These are phyloP conservation scores for Hansenula sp. DNA, from an alignment of 1,139 yeast species.

Conservation along the genomic window DNA sequence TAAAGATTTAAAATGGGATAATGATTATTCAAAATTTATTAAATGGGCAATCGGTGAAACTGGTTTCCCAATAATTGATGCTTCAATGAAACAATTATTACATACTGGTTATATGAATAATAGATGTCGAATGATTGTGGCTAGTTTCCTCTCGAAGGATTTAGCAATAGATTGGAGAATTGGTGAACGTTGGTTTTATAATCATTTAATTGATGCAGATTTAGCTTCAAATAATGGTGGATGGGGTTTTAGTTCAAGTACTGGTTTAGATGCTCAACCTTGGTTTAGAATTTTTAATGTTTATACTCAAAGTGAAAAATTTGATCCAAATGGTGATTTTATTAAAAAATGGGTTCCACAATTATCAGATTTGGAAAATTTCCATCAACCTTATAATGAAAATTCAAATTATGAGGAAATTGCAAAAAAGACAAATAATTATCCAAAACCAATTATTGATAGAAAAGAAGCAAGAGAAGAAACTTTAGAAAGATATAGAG, in stretches of 20 bases:
- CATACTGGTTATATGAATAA: slow-evolving; percentile 51
- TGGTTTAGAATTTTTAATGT: slow-evolving; percentile 54
- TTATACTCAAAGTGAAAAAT: slow-evolving; percentile 43
- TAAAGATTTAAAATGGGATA: slow-evolving; percentile 37
- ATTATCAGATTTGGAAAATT: slow-evolving; percentile 25
- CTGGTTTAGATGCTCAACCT: slow-evolving; percentile 53
- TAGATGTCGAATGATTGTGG: slow-evolving; percentile 49
- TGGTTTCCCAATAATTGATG: slow-evolving; percentile 54
- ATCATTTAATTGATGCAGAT: slow-evolving; percentile 47
- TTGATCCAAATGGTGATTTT: slow-evolving; percentile 42
- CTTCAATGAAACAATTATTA: slow-evolving; percentile 47
- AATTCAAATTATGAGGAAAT: slow-evolving; percentile 8
- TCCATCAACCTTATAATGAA: slow-evolving; percentile 36
- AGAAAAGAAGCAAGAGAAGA: slow-evolving; percentile 33
- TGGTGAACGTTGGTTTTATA: slow-evolving; percentile 49
- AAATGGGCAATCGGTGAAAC: slow-evolving; percentile 51
- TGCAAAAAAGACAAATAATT: slow-evolving; percentile 22
- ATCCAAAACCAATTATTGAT: slow-evolving; percentile 40
- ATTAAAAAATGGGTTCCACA: slow-evolving; percentile 50
- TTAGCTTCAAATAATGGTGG: slow-evolving; percentile 53
- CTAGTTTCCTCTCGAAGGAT: slow-evolving; percentile 48
- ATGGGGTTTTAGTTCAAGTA: slow-evolving; percentile 51
- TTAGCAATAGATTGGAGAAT: slow-evolving; percentile 50
- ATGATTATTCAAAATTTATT: slow-evolving; percentile 33
- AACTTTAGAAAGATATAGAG: slow-evolving; percentile 35